A percentile compares a stretch with the other conserved stretches of the same genome.
These are phyloP conservation scores for Rehmannia glutinosa DNA, from an alignment of 257 asterid species.

Conservation along the genomic window DNA sequence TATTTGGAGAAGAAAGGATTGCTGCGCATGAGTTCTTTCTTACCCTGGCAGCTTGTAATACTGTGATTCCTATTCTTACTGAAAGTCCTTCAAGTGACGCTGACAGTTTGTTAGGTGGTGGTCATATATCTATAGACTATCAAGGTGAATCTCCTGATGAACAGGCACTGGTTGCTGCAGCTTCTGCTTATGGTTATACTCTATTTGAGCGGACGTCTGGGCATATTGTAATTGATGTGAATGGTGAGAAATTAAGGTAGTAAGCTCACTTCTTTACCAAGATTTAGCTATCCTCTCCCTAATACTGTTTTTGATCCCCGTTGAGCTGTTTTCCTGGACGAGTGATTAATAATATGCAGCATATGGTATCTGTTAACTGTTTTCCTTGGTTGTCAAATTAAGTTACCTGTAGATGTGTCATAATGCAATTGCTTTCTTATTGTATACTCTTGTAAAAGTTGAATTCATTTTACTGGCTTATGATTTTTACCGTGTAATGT, in stretches of 20 bases:
- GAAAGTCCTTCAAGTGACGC: constrained; percentile 37
- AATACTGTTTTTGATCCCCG: constrained; percentile 11
- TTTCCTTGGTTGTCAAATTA: constrained; percentile 1
- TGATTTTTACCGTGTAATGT: constrained; percentile 25
- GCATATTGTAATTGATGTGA: constrained; percentile 84
- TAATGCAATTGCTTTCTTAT: not conserved
- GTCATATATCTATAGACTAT: constrained; percentile 51
- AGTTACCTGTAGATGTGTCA: not conserved
- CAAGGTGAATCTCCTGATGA: constrained; percentile 99
- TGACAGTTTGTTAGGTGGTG: constrained; percentile 27
- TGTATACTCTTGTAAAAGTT: not conserved
- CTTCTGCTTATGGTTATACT: constrained; percentile 91
- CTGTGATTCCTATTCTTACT: constrained; percentile 83
- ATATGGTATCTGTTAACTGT: not conserved
- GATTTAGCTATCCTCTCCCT: not conserved
- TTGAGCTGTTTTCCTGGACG: constrained; percentile 1
- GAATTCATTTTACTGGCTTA: not conserved
- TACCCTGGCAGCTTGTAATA: constrained; percentile 94
- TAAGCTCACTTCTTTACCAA: constrained; percentile 27
- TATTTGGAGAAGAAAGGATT: constrained; percentile 59
- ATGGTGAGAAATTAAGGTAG: constrained; percentile 96
- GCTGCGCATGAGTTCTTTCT: constrained; percentile 85
- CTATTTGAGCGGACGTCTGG: constrained; percentile 96
- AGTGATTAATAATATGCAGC: not conserved
- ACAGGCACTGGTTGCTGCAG: constrained; percentile 92